These are phyloP conservation scores for Penicillium crystallinum DNA, from an alignment of 495 filamentous ascomycete genomes.

Conservation along the genomic window DNA sequence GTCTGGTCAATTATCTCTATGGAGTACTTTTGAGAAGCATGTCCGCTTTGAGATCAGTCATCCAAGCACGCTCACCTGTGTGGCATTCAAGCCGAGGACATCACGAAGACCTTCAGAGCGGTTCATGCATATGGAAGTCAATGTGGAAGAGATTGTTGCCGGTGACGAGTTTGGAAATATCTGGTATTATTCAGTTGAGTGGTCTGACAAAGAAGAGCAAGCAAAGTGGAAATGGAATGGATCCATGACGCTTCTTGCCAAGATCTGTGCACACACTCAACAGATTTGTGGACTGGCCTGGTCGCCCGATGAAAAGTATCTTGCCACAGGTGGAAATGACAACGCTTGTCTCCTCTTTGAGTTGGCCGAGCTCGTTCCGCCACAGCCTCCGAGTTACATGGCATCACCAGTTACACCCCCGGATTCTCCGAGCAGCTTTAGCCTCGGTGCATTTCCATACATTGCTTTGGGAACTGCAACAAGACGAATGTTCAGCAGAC, in stretches of 20 bases:
- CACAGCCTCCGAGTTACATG: slow-evolving; percentile 8
- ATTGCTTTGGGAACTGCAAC: slow-evolving; percentile 11
- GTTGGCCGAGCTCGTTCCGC: slow-evolving; percentile 51
- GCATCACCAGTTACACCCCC: neutral
- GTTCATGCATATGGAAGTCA: slow-evolving; percentile 26
- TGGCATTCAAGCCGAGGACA: slow-evolving; percentile 59
- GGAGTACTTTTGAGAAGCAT: slow-evolving; percentile 53
- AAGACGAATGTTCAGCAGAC: slow-evolving; percentile 17
- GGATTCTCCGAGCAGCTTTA: slow-evolving; percentile 8
- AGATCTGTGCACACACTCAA: slow-evolving; percentile 75
- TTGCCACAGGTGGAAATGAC: slow-evolving; percentile 91
- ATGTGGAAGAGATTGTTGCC: slow-evolving; percentile 73
- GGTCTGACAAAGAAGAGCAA: slow-evolving; percentile 51
- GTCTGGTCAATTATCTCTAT: slow-evolving; percentile 57
- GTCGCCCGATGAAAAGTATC: slow-evolving; percentile 68
- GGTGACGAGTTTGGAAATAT: slow-evolving; percentile 83
- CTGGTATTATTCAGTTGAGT: slow-evolving; percentile 87
- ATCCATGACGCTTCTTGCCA: slow-evolving; percentile 68
- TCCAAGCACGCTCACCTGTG: slow-evolving; percentile 65
- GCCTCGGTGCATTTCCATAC: slow-evolving; percentile 18
- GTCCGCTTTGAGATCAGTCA: slow-evolving; percentile 73
- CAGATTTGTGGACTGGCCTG: slow-evolving; percentile 91
- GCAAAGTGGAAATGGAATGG: slow-evolving; percentile 65
- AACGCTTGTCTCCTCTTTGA: slow-evolving; percentile 83
- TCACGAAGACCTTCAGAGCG: slow-evolving; percentile 37